phyloP scores from a whole-genome alignment of 2,329 filamentous ascomycete species.

The Blumeria hordei region DNA sequence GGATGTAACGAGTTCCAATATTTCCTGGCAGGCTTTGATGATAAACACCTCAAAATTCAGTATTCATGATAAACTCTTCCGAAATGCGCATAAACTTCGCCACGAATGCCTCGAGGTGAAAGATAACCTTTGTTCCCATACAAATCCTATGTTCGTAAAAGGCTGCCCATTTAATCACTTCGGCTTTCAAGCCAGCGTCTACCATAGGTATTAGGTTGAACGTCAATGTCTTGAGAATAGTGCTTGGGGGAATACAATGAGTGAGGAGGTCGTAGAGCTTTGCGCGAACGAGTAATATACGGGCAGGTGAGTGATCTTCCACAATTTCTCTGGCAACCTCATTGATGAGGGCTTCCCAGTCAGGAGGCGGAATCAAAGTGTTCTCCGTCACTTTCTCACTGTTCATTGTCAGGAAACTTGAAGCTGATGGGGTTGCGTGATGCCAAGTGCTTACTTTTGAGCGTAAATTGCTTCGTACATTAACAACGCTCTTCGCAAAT shows the following conservation, averaged over 20 bases:
- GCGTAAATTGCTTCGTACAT: constrained; percentile 97
- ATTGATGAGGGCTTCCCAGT: constrained; percentile 83
- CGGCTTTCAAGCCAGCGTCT: constrained; percentile 71
- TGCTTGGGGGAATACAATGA: constrained; percentile 89
- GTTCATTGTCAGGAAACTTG: constrained; percentile 8
- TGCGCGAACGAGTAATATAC: constrained; percentile 67
- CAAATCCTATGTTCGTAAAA: constrained; percentile 94
- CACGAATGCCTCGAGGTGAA: constrained; percentile 93
- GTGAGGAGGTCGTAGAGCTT: constrained; percentile 95
- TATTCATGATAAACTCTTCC: constrained; percentile 77
- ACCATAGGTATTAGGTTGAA: constrained; percentile 77
- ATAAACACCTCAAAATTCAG: constrained; percentile 32
- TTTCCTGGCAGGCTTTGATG: too few species aligned
- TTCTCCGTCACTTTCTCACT: constrained; percentile 78
- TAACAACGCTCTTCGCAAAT: constrained; percentile 66
- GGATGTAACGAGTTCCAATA: too few species aligned
- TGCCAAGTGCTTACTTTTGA: constrained; percentile 49
- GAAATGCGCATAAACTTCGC: constrained; percentile 95
- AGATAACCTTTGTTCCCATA: constrained; percentile 84
- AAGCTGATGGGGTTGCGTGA: background rate
- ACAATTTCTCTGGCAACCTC: constrained; percentile 87
- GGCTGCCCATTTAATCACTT: constrained; percentile 86
- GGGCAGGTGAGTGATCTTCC: constrained; percentile 71
- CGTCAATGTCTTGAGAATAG: constrained; percentile 79
- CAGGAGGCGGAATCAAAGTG: constrained; percentile 77